Evolutionary conservation across 331 rosid genomes (phyloP), one percentile per base, ranked within the genome.

Genomic region (Stylosanthes scabra): DNA sequence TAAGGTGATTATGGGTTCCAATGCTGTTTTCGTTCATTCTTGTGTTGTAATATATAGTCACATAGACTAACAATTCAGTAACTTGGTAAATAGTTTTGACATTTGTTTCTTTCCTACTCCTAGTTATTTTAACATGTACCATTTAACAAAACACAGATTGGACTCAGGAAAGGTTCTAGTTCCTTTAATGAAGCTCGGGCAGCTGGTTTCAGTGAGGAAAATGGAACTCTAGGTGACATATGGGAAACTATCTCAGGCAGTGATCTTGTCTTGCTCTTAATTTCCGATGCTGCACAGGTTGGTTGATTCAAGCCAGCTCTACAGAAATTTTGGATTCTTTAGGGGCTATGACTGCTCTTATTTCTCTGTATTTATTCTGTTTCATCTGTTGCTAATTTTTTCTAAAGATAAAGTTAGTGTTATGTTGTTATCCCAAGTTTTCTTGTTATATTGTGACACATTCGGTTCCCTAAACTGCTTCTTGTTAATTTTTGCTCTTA

Each of bases 231-330:
- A 68, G 99, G 97, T 52, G 99, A 94, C 77, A 87, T 94, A 47
- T 91, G 86, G 83, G 97, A 91, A 81, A 91, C 97, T 34, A 45
- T 94, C 70, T 83, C 93, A 0, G 85, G 87, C 65, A 91, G 97
- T 80, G 99, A 95, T 85, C 97, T 95, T 42, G 97, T 95, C 59
- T 74, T 95, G 92, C 88, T 95, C 15, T 83, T 95, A 46, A 95
- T 95, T 81, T 95, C 97, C 73, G 99, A 95, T 78, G 81, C 99
- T 60, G 99, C 99, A 2, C 99, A 95, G 97, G 99, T 89, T 75
- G 56, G 91, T 85, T 63, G 7, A 41, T 70, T 70, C 28, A 44
- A 58, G 52, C 12, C 70, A 13, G 20, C 14, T 42, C 51, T 37
- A 11, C 45, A 27, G 31, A 71, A 20, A 34, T 39, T 59, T 42